These are phyloP conservation scores for Aegilops longissima DNA, from an alignment of 176 grass and related monocot species.

Conservation along the genomic window DNA sequence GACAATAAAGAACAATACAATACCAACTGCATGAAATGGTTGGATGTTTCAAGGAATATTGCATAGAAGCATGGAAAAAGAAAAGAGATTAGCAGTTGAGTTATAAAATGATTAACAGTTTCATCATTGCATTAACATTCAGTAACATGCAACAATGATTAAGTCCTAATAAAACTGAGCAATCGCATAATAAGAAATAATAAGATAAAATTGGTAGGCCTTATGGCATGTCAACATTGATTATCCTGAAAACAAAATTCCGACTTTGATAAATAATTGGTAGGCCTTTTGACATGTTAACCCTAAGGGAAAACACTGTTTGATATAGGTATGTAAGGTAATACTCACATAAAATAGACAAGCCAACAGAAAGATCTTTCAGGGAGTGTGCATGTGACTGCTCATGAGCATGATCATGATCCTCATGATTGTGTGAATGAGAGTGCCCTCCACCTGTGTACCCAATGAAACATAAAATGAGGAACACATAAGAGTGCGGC, in stretches of 20 bases:
- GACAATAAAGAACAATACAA: slow-evolving; percentile 93
- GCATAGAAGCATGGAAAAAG: neutral
- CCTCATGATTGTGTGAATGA: slow-evolving; percentile 64
- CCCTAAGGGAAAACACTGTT: neutral
- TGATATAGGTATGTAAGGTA: neutral
- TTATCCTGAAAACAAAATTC: slow-evolving; percentile 7
- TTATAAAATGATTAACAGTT: neutral
- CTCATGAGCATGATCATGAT: slow-evolving; percentile 65
- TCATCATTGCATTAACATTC: neutral
- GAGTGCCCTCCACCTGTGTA: slow-evolving; percentile 76
- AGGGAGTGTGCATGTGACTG: slow-evolving; percentile 87
- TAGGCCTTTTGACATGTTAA: neutral
- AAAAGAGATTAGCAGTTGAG: neutral
- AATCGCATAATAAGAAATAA: neutral
- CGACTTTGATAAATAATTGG: neutral
- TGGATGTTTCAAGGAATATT: slow-evolving; percentile 3
- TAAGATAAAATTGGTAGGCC: neutral
- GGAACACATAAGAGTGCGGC: neutral
- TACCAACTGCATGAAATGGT: slow-evolving; percentile 72
- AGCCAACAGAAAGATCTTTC: slow-evolving; percentile 90
- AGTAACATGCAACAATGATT: neutral
- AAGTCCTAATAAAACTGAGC: neutral
- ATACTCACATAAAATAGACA: slow-evolving; percentile 94
- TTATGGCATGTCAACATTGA: neutral
- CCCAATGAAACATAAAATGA: slow-evolving; percentile 22